Conservation (phyloP, 257 asterid species). For the Solanum verrucosum region DNA sequence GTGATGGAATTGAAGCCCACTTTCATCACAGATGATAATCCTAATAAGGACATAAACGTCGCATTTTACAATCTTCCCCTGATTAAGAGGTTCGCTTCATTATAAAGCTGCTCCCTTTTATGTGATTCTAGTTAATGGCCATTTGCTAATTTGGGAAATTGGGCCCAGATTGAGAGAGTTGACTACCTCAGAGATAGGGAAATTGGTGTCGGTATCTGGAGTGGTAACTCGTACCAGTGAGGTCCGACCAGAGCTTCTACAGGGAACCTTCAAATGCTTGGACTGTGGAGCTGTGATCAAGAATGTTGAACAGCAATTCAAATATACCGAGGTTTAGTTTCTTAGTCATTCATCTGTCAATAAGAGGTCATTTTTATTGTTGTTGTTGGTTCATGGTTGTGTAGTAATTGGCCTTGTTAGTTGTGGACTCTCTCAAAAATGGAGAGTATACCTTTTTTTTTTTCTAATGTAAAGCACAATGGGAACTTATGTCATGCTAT, state of each 20-base stretch:
- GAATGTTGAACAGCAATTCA: constrained; percentile 88
- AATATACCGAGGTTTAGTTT: constrained; percentile 76
- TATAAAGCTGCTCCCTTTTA: background rate
- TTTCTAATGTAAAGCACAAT: background rate
- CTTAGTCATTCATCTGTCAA: background rate
- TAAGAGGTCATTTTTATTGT: background rate
- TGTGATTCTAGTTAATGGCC: background rate
- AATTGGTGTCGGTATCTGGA: constrained; percentile 83
- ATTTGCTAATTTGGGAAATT: background rate
- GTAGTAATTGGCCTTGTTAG: background rate
- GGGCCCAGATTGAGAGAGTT: constrained; percentile 60
- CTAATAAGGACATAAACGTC: constrained; percentile 77
- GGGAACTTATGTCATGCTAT: background rate
- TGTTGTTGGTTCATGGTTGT: background rate
- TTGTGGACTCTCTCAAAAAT: background rate
- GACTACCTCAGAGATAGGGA: constrained; percentile 81
- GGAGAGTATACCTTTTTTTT: background rate
- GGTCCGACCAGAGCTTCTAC: constrained; percentile 91
- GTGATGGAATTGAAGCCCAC: constrained; percentile 74
- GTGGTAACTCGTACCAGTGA: constrained; percentile 95
- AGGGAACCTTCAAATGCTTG: constrained; percentile 88
- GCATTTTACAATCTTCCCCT: constrained; percentile 84
- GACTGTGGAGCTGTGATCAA: constrained; percentile 67
- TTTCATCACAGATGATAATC: constrained; percentile 64
- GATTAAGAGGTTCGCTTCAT: constrained; percentile 35